Base-by-base conservation (phyloP, 768 basidiomycete species). In the Mycena kentingensis region DNA sequence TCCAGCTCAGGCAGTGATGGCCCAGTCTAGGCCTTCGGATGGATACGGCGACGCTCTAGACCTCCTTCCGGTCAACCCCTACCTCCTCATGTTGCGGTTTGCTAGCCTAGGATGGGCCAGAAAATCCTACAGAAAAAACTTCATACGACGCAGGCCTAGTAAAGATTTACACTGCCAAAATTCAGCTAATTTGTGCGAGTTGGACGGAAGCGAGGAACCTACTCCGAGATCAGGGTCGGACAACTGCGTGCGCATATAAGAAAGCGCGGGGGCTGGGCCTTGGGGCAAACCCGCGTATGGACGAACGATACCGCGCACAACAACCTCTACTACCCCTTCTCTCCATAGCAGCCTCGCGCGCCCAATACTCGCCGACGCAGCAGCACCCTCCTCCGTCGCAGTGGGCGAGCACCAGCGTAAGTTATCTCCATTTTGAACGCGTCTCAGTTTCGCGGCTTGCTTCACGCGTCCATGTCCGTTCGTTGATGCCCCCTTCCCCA, bases 301-400 rank as follows among this genome's bases (percentile, higher is more conserved):
- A 60, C 54, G 53, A 55, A 22, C 46, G 54, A 52, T 60, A 55
- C 18, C 57, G 57, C 8, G 28, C 26, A 4, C 58, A 60, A 44
- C 58, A 60, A 43, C 58, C 58, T 4, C 44, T 60, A 28, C 25
- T 60, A 27, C 58, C 58, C 43, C 51, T 60, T 21, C 58, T 60
- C n/a, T 60, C 58, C 32, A 60, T 60, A 16, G 58, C 57, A 19
- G 57, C 57, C 27, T 58, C 54, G 2, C 29, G 58, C 35, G 41
- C 53, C 2, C 58, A 60, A 16, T 60, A 60, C 44, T 49, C 58
- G 2, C 51, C 58, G n/a, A 54, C 53, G 16, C 46, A 48, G 22
- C 36, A 25, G 15, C 51, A 49, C n/a, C n/a, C n/a, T n/a, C n/a
- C n/a, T n/a, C n/a, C n/a, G n/a, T n/a, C n/a, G 43, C 46, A 49